These are phyloP conservation scores for Cutaneotrichosporon mucoides DNA, from an alignment of 1,284 basidiomycete genomes.

Conservation along the genomic window DNA sequence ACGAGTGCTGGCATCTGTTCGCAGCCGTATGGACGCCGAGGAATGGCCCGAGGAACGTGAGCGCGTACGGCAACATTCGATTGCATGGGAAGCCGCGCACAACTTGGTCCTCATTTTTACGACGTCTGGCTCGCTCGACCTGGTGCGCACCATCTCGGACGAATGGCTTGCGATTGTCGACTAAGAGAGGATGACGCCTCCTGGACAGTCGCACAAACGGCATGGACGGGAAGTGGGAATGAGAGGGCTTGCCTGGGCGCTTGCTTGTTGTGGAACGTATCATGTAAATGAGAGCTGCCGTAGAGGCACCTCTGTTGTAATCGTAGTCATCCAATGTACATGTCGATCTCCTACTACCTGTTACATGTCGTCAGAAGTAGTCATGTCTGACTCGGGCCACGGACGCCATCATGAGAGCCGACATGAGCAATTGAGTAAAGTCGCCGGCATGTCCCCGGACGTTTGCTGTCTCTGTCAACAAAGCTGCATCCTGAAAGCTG, in stretches of 20 bases:
- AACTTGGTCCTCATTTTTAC: constrained; percentile 80
- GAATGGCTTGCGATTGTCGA: constrained; percentile 40
- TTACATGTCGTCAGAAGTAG: too few species aligned
- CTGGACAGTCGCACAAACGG: background rate
- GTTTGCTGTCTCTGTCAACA: too few species aligned
- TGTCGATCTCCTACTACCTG: too few species aligned
- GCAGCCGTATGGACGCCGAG: constrained; percentile 45
- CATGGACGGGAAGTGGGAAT: background rate
- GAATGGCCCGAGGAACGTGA: constrained; percentile 10
- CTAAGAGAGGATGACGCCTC: background rate
- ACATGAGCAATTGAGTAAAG: too few species aligned
- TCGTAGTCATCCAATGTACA: too few species aligned
- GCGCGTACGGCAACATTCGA: constrained; percentile 51
- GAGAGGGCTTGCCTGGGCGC: background rate
- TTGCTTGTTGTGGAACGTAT: background rate
- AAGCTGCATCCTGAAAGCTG: too few species aligned
- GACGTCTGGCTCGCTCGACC: constrained; percentile 64
- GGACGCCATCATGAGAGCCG: too few species aligned
- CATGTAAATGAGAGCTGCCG: too few species aligned
- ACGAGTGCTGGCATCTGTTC: constrained; percentile 61
- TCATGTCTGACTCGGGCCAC: too few species aligned
- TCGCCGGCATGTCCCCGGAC: too few species aligned
- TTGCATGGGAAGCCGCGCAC: constrained; percentile 69
- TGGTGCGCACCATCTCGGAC: constrained; percentile 50
- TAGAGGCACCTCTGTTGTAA: too few species aligned